phyloP scores from a whole-genome alignment of 495 filamentous ascomycete species.

The Lentithecium fluviatile region DNA sequence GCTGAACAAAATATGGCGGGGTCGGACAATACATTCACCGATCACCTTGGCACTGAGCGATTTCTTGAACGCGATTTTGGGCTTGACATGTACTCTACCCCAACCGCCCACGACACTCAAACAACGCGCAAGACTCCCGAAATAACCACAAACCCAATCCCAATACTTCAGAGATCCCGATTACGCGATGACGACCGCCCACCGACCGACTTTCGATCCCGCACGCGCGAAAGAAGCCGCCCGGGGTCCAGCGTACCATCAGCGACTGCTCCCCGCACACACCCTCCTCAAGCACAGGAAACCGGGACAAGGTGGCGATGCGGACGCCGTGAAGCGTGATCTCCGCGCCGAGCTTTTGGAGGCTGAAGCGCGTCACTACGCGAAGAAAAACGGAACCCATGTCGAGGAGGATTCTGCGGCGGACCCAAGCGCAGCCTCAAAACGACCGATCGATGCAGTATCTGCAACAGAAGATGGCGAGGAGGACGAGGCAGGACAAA shows the following conservation, averaged over 20 bases:
- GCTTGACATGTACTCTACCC: background rate
- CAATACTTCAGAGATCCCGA: background rate
- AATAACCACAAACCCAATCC: background rate
- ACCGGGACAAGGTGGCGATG: slow-evolving; percentile 83
- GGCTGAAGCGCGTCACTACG: slow-evolving; percentile 83
- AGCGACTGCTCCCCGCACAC: slow-evolving; percentile 89
- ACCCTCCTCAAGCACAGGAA: slow-evolving; percentile 82
- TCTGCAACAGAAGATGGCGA: slow-evolving; percentile 41
- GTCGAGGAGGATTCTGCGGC: slow-evolving; percentile 18
- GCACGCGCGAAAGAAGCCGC: slow-evolving; percentile 93
- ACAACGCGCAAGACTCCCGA: background rate
- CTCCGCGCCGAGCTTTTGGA: slow-evolving; percentile 85
- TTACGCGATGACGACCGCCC: slow-evolving; percentile 51
- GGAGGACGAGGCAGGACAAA: slow-evolving; percentile 69
- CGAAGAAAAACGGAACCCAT: slow-evolving; percentile 67
- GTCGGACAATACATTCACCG: slow-evolving; percentile 15
- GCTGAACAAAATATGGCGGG: slow-evolving; percentile 22
- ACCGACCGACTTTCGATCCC: slow-evolving; percentile 92
- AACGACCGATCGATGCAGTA: slow-evolving; percentile 64
- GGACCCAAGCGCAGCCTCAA: slow-evolving; percentile 43
- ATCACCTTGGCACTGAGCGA: slow-evolving; percentile 15
- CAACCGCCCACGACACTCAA: background rate
- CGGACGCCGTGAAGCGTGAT: slow-evolving; percentile 71
- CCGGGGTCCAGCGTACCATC: slow-evolving; percentile 92
- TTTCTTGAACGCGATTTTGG: background rate